Evolutionary conservation across 805 yeast genomes (phyloP), one percentile per base, ranked within the genome.

Genomic region (Spathaspora hagerdaliae): DNA sequence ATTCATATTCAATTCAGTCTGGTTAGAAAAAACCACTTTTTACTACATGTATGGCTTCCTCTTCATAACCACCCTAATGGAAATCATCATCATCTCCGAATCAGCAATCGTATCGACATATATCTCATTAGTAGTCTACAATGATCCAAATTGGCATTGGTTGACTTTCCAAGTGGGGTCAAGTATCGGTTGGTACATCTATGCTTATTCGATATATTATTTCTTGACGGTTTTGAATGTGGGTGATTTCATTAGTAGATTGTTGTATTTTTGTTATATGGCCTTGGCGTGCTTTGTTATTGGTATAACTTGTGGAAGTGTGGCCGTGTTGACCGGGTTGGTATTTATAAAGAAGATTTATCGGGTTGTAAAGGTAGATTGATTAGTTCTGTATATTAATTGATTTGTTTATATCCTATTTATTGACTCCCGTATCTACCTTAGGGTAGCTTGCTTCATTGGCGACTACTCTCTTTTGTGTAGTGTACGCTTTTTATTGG

Each of bases 1-100:
- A 45, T 84, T 82, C 60, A 75, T 87, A 27, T 82, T 85, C 67
- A 81, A 86, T 60, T 79, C 91, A 1, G 70, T 87, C 9, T 87
- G 96, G 92, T 68, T 83, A 47, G 90, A 86, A 56, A 85, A 85
- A 61, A 79, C 90, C 0, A 79, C 91, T 2, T 86, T 81, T 56
- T 86, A 85, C 63, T 85, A 82, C 68, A 78, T 82, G 77, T 88
- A 85, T 62, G 94, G 96, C 2, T 88, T 87, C 58, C 67, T 89
- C 19, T 72, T 84, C 19, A 66, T 81, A 27, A 84, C 89, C 5
- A 73, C 82, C 31, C 48, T 80, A 5, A 65, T 87, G 38, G 69
- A 87, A 32, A 64, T 80, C 38, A 69, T 85, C 32, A 81, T 86
- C 11, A 81, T 87, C 15, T 67, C 80, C 35, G 96, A 88, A 61